A percentile compares a stretch with the other conserved stretches of the same genome.
Conservation (phyloP, 2,329 filamentous ascomycete genomes). For the Didymella segeticola region DNA sequence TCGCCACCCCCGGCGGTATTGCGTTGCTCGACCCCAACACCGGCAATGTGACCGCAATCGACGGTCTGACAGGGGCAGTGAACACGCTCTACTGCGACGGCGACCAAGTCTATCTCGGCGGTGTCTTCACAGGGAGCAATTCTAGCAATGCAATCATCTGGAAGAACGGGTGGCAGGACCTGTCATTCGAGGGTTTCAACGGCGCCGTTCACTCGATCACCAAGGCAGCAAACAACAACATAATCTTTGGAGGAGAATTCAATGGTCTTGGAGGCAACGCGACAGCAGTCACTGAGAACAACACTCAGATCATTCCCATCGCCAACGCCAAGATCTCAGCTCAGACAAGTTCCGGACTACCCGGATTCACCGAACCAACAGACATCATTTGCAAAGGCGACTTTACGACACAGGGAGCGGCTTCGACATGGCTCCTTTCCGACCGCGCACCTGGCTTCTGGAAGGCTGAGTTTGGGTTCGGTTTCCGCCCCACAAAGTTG, state of each 20-base stretch:
- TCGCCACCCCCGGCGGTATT: slow-evolving; percentile 75
- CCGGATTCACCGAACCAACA: slow-evolving; percentile 75
- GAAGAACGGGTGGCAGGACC: slow-evolving; percentile 73
- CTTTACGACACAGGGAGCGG: slow-evolving; percentile 66
- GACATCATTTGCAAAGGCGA: slow-evolving; percentile 83
- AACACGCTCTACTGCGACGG: slow-evolving; percentile 84
- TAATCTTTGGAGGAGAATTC: slow-evolving; percentile 91
- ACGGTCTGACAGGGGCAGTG: slow-evolving; percentile 84
- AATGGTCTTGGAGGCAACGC: slow-evolving; percentile 87
- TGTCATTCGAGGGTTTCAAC: slow-evolving; percentile 95
- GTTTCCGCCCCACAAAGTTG: slow-evolving; percentile 85
- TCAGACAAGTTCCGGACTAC: slow-evolving; percentile 65
- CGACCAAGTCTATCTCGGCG: slow-evolving; percentile 88
- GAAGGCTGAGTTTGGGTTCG: slow-evolving; percentile 82
- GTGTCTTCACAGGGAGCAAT: slow-evolving; percentile 78
- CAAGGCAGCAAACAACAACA: slow-evolving; percentile 79
- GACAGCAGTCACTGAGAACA: slow-evolving; percentile 69
- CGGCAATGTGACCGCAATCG: slow-evolving; percentile 72
- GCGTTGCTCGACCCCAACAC: slow-evolving; percentile 81
- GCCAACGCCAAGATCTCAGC: slow-evolving; percentile 76
- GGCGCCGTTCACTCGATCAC: slow-evolving; percentile 87
- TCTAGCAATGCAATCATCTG: slow-evolving; percentile 91
- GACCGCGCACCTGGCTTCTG: slow-evolving; percentile 81
- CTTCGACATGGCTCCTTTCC: slow-evolving; percentile 81
- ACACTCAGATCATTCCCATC: slow-evolving; percentile 84